A percentile compares a stretch with the other conserved stretches of the same genome.
phyloP scores from a whole-genome alignment of 306 rosid species.

The Alnus rubra region DNA sequence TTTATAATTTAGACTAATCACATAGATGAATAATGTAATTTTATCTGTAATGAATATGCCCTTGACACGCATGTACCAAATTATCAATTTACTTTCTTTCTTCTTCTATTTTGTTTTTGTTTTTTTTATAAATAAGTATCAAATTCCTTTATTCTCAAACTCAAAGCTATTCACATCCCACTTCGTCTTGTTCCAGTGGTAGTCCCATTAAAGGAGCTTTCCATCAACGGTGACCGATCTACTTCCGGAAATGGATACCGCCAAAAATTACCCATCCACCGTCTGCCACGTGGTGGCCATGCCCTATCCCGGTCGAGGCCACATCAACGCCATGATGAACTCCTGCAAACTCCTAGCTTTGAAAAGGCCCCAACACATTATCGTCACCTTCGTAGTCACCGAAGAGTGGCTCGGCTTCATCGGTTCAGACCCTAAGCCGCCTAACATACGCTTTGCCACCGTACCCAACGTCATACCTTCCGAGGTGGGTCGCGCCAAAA shows the following conservation, averaged over 20 bases:
- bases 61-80: too few species aligned
- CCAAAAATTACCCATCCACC: background rate
- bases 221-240: background rate
- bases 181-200: too few species aligned
- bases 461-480: slow-evolving; percentile 45
- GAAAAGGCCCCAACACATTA: slow-evolving; percentile 3
- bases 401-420: slow-evolving; percentile 51
- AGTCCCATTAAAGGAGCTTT: background rate
- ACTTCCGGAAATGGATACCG: background rate
- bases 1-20: too few species aligned
- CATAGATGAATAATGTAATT: too few species aligned
- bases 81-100: too few species aligned
- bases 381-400: slow-evolving; percentile 55
- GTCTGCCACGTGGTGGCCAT: slow-evolving; percentile 36
- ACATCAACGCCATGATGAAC: slow-evolving; percentile 43
- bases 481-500: slow-evolving; percentile 25
- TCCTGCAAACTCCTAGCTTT: slow-evolving; percentile 30
- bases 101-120: too few species aligned
- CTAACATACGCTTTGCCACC: slow-evolving; percentile 32
- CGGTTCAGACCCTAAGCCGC: slow-evolving; percentile 34
- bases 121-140: too few species aligned
- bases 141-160: too few species aligned
- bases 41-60: too few species aligned
- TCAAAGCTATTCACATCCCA: too few species aligned
- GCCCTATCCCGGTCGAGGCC: slow-evolving; percentile 51